A percentile compares a stretch with the other conserved stretches of the same genome.
These are phyloP conservation scores for Pisolithus tinctorius DNA, from an alignment of 768 basidiomycete species.

Conservation along the genomic window DNA sequence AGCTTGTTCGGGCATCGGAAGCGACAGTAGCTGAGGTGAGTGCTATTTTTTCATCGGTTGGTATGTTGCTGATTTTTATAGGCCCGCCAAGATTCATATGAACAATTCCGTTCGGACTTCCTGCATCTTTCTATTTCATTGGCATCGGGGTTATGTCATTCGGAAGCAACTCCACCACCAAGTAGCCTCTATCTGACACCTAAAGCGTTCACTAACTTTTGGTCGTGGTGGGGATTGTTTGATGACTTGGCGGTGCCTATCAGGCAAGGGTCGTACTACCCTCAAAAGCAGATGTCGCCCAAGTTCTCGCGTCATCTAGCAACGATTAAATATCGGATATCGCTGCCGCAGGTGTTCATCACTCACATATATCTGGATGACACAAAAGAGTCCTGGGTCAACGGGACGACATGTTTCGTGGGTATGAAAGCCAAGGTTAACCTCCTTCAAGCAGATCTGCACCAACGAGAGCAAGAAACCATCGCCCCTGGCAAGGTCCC, in stretches of 20 bases:
- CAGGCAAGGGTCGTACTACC: conserved; percentile 81
- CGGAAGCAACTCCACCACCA: conserved; percentile 25
- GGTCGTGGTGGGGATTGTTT: conserved; percentile 87
- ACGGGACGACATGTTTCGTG: conserved; percentile 72
- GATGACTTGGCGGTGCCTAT: conserved; percentile 75
- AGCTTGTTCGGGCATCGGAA: conserved; percentile 43
- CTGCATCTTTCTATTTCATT: conserved; percentile 89
- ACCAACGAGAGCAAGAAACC: conserved; percentile 84
- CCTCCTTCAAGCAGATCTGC: conserved; percentile 82
- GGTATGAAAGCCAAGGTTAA: conserved; percentile 82
- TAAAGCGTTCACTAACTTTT: conserved; percentile 81
- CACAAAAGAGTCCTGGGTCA: conserved; percentile 69
- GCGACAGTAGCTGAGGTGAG: conserved; percentile 43
- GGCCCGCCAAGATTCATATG: conserved; percentile 66
- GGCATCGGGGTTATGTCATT: conserved; percentile 48
- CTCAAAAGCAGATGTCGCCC: conserved; percentile 62
- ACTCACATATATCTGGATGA: conserved; percentile 86
- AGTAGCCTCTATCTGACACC: conserved; percentile 86
- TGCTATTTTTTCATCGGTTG: not conserved
- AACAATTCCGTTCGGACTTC: conserved; percentile 88
- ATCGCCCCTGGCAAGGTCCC: conserved; percentile 50
- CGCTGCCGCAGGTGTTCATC: conserved; percentile 70
- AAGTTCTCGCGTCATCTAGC: conserved; percentile 87
- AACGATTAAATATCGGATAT: conserved; percentile 85
- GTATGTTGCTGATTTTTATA: conserved; percentile 12